A percentile compares a stretch with the other conserved stretches of the same genome.
Conservation (phyloP, 495 filamentous ascomycete genomes). For the Filosporella fistucella region DNA sequence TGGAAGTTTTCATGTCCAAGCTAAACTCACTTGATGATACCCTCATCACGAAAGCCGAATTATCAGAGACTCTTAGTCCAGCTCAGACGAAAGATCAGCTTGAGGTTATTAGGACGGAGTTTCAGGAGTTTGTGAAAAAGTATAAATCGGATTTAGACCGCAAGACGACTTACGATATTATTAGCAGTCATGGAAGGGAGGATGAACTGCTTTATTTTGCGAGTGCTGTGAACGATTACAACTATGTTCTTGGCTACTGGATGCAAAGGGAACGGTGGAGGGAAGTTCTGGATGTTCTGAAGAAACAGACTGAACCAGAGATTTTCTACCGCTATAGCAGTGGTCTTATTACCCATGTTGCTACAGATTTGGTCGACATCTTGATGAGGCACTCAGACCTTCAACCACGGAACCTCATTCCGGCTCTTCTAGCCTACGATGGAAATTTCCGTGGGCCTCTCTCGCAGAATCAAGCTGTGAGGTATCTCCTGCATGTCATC, state of each 20-base stretch:
- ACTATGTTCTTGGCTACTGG: conserved; percentile 96
- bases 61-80: conserved; percentile 64
- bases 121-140: conserved; percentile 78
- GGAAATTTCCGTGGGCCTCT: conserved; percentile 59
- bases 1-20: conserved; percentile 97
- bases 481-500: conserved; percentile 91
- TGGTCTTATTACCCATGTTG: conserved; percentile 87
- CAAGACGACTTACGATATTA: conserved; percentile 91
- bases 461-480: conserved; percentile 83
- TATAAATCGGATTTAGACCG: conserved; percentile 83
- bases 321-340: conserved; percentile 95
- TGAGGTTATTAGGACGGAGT: conserved; percentile 63
- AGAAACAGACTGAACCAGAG: conserved; percentile 84
- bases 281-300: conserved; percentile 82
- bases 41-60: conserved; percentile 82
- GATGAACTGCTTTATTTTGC: conserved; percentile 90
- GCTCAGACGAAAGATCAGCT: conserved; percentile 72
- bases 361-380: conserved; percentile 83
- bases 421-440: conserved; percentile 90
- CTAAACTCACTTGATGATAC: conserved; percentile 92
- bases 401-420: conserved; percentile 84
- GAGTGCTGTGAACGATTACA: conserved; percentile 80
- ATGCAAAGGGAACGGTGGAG: conserved; percentile 91
- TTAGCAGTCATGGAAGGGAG: conserved; percentile 91
- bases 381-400: conserved; percentile 88